Base-by-base conservation (phyloP, 345 rosid genomes). In the Aethionema arabicum region DNA sequence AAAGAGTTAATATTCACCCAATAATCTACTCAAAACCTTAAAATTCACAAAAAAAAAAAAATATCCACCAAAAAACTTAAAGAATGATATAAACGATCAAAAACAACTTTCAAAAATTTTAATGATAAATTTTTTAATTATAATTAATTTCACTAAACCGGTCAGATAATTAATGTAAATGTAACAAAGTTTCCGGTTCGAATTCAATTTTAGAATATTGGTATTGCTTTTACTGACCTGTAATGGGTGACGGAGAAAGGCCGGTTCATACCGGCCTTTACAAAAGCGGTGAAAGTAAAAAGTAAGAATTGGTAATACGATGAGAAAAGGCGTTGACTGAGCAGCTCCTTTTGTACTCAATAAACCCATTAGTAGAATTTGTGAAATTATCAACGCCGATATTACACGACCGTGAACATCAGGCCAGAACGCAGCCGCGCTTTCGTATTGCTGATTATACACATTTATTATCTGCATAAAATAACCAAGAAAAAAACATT, bases 371-470 rank as follows among this genome's bases (percentile, higher is more conserved):
- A 93, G 66, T 68, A 85, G 80, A 57, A 93, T 11, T 66, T 93
- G 99, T 1, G 97, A 87, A 59, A 90, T 83, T 40, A 90, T 56
- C 72, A 93, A 70, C n/a, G 89, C 99, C 3, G 58, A 11, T 42
- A 90, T 71, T 45, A 93, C 21, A 37, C 96, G 96, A 8, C 78
- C 85, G 53, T 93, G 97, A 59, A 93, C 92, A 48, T 82, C 96
- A 2, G 99, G 99, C 99, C 99, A 93, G 75, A 87, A 93, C 68
- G 84, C 85, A 16, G 90, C 97, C 0, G 56, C 96, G 42, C 99
- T 90, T 72, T 93, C 99, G 14, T 93, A 93, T 73, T 84, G 76
- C 47, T 93, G 99, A 69, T 87, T 83, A 77, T 90, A 93, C 53
- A 93, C 99, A 62, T 93, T 93, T 61, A 93, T 93, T 52, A 93